phyloP scores from a whole-genome alignment of 331 rosid species.

The Malus hybrid region DNA sequence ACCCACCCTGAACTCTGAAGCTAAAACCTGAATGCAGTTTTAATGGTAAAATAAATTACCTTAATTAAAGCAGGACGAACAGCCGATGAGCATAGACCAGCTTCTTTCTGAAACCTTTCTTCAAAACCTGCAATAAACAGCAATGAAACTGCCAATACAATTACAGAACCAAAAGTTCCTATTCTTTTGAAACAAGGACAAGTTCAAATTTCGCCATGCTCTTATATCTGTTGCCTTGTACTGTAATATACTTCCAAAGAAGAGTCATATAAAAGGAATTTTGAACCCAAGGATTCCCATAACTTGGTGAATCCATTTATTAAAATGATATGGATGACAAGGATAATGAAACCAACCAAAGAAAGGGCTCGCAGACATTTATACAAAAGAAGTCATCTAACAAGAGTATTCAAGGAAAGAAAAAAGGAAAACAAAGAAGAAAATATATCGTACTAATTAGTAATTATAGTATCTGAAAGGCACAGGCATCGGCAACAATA shows the following conservation, averaged over 20 bases:
- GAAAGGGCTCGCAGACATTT: not conserved
- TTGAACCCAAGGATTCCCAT: not conserved
- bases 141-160: not conserved
- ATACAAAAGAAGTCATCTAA: not conserved
- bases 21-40: not conserved
- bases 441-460: not conserved
- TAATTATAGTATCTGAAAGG: not conserved
- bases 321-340: not conserved
- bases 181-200: not conserved
- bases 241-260: not conserved
- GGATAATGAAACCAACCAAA: not conserved
- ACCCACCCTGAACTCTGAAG: not conserved
- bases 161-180: not conserved
- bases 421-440: not conserved
- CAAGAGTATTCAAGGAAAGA: not conserved
- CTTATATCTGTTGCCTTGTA: not conserved
- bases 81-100: slow-evolving; percentile 76
- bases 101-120: slow-evolving; percentile 93
- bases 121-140: slow-evolving; percentile 59
- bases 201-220: not conserved
- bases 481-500: too few relatives aligned
- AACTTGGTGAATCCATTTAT: not conserved
- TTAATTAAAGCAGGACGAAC: slow-evolving; percentile 82
- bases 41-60: slow-evolving; percentile 32
- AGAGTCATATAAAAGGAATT: not conserved